These are phyloP conservation scores for Aspergillus diversus DNA, from an alignment of 495 filamentous ascomycete species.

Conservation along the genomic window DNA sequence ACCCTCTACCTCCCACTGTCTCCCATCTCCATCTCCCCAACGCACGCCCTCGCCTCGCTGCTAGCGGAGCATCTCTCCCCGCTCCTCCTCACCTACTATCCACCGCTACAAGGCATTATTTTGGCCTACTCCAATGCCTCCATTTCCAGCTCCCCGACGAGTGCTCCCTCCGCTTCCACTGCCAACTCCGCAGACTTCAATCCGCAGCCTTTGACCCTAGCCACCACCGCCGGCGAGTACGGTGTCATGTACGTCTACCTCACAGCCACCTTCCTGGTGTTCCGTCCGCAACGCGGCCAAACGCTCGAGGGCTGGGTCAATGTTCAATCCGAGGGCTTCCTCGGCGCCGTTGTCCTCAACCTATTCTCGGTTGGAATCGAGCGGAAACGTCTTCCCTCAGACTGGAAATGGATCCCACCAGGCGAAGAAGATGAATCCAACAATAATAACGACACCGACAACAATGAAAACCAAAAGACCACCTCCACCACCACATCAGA, in stretches of 20 bases:
- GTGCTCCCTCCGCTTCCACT: conserved; percentile 28
- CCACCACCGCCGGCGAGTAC: conserved; percentile 66
- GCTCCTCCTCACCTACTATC: conserved; percentile 73
- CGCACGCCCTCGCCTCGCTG: conserved; percentile 64
- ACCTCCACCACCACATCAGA: conserved; percentile 17
- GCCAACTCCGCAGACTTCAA: conserved; percentile 33
- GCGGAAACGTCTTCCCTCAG: conserved; percentile 62
- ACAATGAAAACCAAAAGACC: not conserved
- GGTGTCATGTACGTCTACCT: conserved; percentile 70
- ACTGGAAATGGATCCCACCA: conserved; percentile 66
- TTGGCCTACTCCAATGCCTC: conserved; percentile 68
- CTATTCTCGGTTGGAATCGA: conserved; percentile 76
- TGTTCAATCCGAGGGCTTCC: conserved; percentile 70
- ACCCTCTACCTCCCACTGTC: conserved; percentile 74
- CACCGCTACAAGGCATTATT: conserved; percentile 69
- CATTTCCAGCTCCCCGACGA: conserved; percentile 44
- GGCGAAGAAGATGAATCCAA: conserved; percentile 41
- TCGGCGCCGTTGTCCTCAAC: conserved; percentile 74
- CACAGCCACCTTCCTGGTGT: conserved; percentile 73
- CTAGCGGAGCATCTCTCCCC: conserved; percentile 78
- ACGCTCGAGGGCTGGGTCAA: conserved; percentile 69
- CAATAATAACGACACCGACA: conserved; percentile 15
- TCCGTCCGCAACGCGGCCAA: conserved; percentile 62
- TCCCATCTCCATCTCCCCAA: conserved; percentile 67
- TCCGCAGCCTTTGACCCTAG: conserved; percentile 51